Evolutionary conservation across 2,329 filamentous ascomycete species (phyloP).

Genomic region (Zalaria sp.): DNA sequence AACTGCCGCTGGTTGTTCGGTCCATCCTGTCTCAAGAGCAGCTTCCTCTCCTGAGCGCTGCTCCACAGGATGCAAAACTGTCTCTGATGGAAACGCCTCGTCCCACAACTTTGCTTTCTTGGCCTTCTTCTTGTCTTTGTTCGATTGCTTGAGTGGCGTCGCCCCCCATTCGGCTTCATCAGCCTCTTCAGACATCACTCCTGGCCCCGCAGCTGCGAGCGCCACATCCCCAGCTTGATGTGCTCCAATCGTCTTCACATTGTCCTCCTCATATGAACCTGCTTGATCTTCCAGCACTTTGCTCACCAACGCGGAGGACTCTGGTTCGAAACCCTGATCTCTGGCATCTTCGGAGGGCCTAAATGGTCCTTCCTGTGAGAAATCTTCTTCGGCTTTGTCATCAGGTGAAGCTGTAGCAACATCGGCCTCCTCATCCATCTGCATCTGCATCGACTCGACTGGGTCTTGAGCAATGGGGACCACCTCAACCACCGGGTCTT

Average conservation of each 20-base stretch:
- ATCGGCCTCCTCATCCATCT: neutral
- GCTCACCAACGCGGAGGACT: too few relatives aligned
- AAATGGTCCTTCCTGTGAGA: neutral
- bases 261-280: too few relatives aligned
- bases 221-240: too few relatives aligned
- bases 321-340: neutral
- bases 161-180: neutral
- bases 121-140: constrained; percentile 15
- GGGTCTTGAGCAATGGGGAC: neutral
- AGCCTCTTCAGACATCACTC: neutral
- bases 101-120: neutral
- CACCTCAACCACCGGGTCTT: too few relatives aligned
- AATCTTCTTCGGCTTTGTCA: neutral
- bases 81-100: too few relatives aligned
- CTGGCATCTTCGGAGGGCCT: neutral
- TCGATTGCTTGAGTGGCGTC: constrained; percentile 12
- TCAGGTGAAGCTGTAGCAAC: neutral
- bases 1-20: too few relatives aligned
- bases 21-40: too few relatives aligned
- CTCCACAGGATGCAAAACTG: too few relatives aligned
- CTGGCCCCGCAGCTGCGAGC: too few relatives aligned
- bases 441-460: neutral
- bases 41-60: too few relatives aligned
- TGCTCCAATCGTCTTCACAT: too few relatives aligned
- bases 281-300: too few relatives aligned